Percentiles rank a stretch among this genome's conserved stretches.
Conservation (phyloP, 495 filamentous ascomycete genomes). For the Annulohypoxylon stygium region DNA sequence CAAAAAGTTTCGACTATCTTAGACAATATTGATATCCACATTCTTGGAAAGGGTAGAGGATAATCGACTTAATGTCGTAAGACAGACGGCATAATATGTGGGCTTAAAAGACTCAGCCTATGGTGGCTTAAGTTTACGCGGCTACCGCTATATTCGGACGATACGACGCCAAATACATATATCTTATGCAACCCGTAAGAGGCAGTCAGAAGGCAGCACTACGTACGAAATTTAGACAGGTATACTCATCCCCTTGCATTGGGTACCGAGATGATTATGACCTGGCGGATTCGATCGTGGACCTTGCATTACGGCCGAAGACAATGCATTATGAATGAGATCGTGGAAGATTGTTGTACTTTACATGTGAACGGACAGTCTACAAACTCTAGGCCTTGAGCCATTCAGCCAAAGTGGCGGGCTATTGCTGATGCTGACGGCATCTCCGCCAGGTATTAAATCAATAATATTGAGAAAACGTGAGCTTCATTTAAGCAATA, state of each 20-base stretch:
- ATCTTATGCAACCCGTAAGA: background rate
- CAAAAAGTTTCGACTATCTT: background rate
- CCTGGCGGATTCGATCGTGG: background rate
- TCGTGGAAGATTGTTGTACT: background rate
- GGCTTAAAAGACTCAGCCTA: background rate
- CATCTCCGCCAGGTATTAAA: background rate
- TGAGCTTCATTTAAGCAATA: conserved; percentile 6
- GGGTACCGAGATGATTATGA: background rate
- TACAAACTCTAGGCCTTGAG: background rate
- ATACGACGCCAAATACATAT: too few relatives aligned
- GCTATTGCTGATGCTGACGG: background rate
- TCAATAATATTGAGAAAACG: background rate
- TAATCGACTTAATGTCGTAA: background rate
- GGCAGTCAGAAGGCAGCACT: background rate
- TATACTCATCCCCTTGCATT: background rate
- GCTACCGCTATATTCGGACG: conserved; percentile 14
- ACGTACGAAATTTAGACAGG: background rate
- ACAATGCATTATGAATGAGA: background rate
- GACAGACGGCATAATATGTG: conserved; percentile 19
- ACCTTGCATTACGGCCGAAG: background rate
- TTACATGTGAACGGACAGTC: conserved; percentile 1
- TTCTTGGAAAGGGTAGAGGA: conserved; percentile 24
- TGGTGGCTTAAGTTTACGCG: conserved; percentile 2
- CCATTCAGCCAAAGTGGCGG: background rate
- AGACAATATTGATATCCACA: conserved; percentile 25